phyloP scores from a whole-genome alignment of 2,329 filamentous ascomycete species.

The Aspergillus uvarum region DNA sequence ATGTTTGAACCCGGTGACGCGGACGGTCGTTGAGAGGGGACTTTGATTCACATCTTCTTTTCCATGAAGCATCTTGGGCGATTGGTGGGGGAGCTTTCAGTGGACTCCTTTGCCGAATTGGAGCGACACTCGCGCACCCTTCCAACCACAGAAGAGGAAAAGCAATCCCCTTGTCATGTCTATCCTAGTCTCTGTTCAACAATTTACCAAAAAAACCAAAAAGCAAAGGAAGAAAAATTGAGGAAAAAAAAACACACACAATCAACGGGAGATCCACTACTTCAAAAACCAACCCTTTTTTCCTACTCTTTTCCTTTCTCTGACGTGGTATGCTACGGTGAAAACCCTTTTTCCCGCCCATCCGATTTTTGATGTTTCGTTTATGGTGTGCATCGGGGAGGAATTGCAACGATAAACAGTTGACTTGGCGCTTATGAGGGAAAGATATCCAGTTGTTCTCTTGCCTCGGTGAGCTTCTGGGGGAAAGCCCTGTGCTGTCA shows the following conservation, averaged over 20 bases:
- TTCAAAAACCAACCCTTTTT: constrained; percentile 28
- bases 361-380: constrained; percentile 28
- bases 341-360: constrained; percentile 16
- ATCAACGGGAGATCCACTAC: constrained; percentile 28
- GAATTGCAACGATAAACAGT: constrained; percentile 49
- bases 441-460: constrained; percentile 80
- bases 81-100: constrained; percentile 10
- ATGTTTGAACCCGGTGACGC: constrained; percentile 26
- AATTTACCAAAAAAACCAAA: constrained; percentile 25
- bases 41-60: constrained; percentile 22
- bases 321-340: constrained; percentile 27
- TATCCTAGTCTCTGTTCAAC: constrained; percentile 41
- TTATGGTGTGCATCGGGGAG: constrained; percentile 33
- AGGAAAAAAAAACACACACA: constrained; percentile 29
- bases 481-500: constrained; percentile 97
- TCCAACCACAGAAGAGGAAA: constrained; percentile 15
- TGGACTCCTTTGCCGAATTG: constrained; percentile 6
- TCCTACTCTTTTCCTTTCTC: constrained; percentile 31
- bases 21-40: constrained; percentile 33
- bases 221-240: constrained; percentile 36
- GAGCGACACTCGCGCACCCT: not conserved
- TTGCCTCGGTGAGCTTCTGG: constrained; percentile 51
- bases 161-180: constrained; percentile 38
- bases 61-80: constrained; percentile 22
- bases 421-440: constrained; percentile 90